Evolutionary conservation across 495 filamentous ascomycete species (phyloP), one percentile per base, ranked within the genome.

Genomic region (Usnea hakonensis): DNA sequence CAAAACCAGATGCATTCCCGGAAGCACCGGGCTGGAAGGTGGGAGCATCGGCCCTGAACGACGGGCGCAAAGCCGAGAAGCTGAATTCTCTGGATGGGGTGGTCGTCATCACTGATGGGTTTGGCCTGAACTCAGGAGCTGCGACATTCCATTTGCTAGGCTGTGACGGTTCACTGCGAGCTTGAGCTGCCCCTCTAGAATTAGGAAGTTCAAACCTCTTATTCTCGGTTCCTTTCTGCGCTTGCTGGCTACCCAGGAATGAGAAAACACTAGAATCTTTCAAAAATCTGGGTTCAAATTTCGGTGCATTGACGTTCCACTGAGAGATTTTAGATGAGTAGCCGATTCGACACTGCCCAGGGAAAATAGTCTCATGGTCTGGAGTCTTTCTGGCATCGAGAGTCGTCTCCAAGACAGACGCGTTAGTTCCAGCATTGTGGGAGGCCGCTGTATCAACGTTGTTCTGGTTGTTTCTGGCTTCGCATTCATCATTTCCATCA

Each of bases 241-340:
- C 28, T 26, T 59, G 55, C 23, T 58, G 76, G 63, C 75, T 82
- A 55, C 75, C 75, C 41, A 77, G 76, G 61, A 87, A 88, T 11
- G 78, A 68, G 38, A 79, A 76, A 44, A 79, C 76, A n/a, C 78
- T 77, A 2, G 90, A 82, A 41, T 77, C 78, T 70, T 88, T 89
- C 2, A 81, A 72, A 58, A 73, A 84, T 21, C 74, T 76, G 6
- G 90, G 89, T 61, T 94, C 86, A 71, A 88, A 88, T 65, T 85
- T 90, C 72, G 88, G 87, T 0, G 94, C 93, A 59, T 84, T 85
- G 43, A 91, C 90, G 65, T 98, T 97, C 53, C 96, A 77, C 61
- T 85, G 90, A 0, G 90, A 91, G 23, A 83, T 76, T 75, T 80
- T 52, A 66, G 64, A 55, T 63, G 76, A 32, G 9, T 63, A 21